Conservation (phyloP, 2,329 filamentous ascomycete genomes). For the Teratosphaeria zuluensis region DNA sequence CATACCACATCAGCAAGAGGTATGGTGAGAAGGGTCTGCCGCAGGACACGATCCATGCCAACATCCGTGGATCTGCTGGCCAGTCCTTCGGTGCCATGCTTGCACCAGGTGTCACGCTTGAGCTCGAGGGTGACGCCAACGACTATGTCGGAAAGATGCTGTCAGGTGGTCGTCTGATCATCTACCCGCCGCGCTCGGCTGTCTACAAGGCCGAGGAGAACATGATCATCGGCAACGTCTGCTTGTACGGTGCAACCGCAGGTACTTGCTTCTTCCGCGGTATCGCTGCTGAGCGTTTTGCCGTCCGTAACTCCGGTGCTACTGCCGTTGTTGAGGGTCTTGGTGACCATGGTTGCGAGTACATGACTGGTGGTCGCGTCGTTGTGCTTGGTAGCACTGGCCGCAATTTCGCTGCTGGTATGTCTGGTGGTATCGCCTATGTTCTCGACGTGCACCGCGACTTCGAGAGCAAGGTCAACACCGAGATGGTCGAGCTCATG, state of each 20-base stretch:
- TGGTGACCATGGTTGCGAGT: constrained; percentile 94
- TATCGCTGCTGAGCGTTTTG: constrained; percentile 91
- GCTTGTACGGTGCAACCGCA: constrained; percentile 84
- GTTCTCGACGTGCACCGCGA: constrained; percentile 82
- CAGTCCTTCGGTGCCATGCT: constrained; percentile 95
- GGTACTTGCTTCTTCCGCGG: constrained; percentile 95
- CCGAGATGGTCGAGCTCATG: constrained; percentile 91
- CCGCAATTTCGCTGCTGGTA: constrained; percentile 94
- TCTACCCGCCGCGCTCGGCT: constrained; percentile 83
- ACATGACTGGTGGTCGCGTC: constrained; percentile 95
- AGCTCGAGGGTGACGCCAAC: constrained; percentile 91
- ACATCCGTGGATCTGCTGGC: constrained; percentile 91
- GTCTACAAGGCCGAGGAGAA: constrained; percentile 97
- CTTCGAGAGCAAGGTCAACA: constrained; percentile 88
- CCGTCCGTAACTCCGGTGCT: constrained; percentile 90
- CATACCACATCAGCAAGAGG: constrained; percentile 88
- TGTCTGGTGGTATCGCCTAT: constrained; percentile 97
- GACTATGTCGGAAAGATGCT: constrained; percentile 96
- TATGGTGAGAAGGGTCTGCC: constrained; percentile 85
- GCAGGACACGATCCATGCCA: constrained; percentile 88
- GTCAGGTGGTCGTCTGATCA: constrained; percentile 82
- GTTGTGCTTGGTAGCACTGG: constrained; percentile 80
- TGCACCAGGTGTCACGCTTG: constrained; percentile 83
- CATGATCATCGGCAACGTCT: constrained; percentile 85
- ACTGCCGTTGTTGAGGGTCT: constrained; percentile 94